Evolutionary conservation across 768 basidiomycete species (phyloP), one percentile per base, ranked within the genome.

Genomic region (Kwoniella dendrophila): DNA sequence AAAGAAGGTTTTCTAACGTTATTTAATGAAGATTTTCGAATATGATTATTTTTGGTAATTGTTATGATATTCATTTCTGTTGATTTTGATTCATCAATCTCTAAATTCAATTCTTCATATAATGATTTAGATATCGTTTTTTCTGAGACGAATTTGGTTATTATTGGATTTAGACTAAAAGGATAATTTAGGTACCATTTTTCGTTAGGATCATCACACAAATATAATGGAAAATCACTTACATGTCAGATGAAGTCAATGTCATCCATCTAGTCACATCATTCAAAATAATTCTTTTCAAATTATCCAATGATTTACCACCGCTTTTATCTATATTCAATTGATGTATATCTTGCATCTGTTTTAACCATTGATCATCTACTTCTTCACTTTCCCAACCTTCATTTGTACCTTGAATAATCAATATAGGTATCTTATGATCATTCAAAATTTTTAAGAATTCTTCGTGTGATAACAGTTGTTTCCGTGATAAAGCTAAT

Each of bases 201-300:
- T n/a, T n/a, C n/a, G n/a, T n/a, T n/a, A n/a, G n/a, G n/a, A n/a
- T n/a, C n/a, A n/a, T n/a, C n/a, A n/a, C n/a, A n/a, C n/a, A n/a
- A n/a, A n/a, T n/a, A n/a, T n/a, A n/a, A n/a, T n/a, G n/a, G n/a
- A n/a, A n/a, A n/a, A n/a, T n/a, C n/a, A 63, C 61, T 48, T 30
- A 63, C 61, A 44, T 27, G 32, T 56, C 36, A 18, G 61, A 36
- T 18, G 12, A 34, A 29, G 61, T 63, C 26, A 63, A 47, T 4
- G 54, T 56, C 61, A 63, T 63, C 61, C 61, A 63, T 18, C 55
- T 55, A 11, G 61, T 33, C 24, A 56, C 27, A 36, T 47, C 47
- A 29, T 49, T 47, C 29, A 63, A 29, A 24, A 58, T 47, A 4
- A 36, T n/a, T 24, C 45, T 36, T 24, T n/a, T 32, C 18, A 22